phyloP scores from a whole-genome alignment of 2,329 filamentous ascomycete genomes.

The Cephalotrichum gorgonifer region DNA sequence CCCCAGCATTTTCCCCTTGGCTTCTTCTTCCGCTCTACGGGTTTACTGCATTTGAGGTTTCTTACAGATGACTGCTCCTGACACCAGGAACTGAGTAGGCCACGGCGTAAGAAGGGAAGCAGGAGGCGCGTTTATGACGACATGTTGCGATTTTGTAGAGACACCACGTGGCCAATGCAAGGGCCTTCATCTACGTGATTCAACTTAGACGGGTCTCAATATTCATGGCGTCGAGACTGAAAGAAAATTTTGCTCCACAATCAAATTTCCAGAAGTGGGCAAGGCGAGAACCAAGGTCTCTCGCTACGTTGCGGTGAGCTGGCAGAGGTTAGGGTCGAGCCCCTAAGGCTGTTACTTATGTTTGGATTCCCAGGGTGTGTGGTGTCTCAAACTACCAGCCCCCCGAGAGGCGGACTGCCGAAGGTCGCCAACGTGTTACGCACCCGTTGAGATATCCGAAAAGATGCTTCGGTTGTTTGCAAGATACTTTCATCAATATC shows the following conservation, averaged over 20 bases:
- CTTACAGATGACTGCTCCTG: not conserved
- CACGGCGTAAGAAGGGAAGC: not conserved
- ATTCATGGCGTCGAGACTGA: not conserved
- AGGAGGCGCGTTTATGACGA: not conserved
- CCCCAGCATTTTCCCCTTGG: too few species aligned
- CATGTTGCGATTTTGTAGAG: not conserved
- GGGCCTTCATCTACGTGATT: not conserved
- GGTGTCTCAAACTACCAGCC: not conserved
- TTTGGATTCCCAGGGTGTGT: not conserved
- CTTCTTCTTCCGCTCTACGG: too few species aligned
- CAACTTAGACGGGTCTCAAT: not conserved
- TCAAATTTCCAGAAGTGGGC: not conserved
- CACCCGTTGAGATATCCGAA: not conserved
- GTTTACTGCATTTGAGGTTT: too few species aligned
- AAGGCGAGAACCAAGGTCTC: not conserved
- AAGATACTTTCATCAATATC: not conserved
- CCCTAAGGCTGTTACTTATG: not conserved
- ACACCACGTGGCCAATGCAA: not conserved
- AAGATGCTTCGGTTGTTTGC: not conserved
- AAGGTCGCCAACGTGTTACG: not conserved
- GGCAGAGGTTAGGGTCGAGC: not conserved
- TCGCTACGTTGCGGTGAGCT: not conserved
- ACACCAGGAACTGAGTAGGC: not conserved
- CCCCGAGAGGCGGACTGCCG: not conserved
- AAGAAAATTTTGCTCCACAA: too few species aligned